Evolutionary conservation across 139 green algal genomes (phyloP).

Genomic region (Chlamydomonas sp.): DNA sequence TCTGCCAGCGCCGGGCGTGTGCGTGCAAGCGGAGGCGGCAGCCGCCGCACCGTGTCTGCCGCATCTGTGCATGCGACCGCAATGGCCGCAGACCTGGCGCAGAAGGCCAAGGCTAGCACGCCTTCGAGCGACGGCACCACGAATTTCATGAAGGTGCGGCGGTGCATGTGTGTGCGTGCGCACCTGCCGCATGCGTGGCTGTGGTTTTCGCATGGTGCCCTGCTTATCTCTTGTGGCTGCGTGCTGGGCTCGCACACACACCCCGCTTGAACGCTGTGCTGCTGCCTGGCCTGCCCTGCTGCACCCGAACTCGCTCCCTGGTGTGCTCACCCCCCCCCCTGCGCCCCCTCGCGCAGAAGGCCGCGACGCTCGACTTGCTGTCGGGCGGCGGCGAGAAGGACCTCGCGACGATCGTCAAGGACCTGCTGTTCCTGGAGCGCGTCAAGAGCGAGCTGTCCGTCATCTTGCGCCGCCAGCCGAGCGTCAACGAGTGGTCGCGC

Average conservation of each 20-base stretch:
- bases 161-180: neutral
- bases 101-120: neutral
- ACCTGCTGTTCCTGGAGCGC: conserved; percentile 56
- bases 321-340: neutral
- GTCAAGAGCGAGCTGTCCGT: conserved; percentile 25
- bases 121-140: neutral
- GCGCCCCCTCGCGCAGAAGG: neutral
- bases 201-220: neutral
- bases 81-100: neutral
- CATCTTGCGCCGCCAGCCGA: conserved; percentile 40
- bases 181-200: neutral
- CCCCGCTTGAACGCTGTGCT: neutral
- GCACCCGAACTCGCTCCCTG: neutral
- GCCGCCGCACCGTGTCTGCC: neutral
- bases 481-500: conserved; percentile 45
- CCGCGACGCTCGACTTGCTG: neutral
- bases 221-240: neutral
- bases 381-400: conserved; percentile 48
- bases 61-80: neutral
- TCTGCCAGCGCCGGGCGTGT: neutral
- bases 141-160: conserved; percentile 12
- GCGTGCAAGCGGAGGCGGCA: neutral
- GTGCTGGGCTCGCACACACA: neutral
- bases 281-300: neutral
- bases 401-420: conserved; percentile 63